Evolutionary conservation across 23 red algal genomes (phyloP).

Genomic region (Gracilaria vermiculophylla): DNA sequence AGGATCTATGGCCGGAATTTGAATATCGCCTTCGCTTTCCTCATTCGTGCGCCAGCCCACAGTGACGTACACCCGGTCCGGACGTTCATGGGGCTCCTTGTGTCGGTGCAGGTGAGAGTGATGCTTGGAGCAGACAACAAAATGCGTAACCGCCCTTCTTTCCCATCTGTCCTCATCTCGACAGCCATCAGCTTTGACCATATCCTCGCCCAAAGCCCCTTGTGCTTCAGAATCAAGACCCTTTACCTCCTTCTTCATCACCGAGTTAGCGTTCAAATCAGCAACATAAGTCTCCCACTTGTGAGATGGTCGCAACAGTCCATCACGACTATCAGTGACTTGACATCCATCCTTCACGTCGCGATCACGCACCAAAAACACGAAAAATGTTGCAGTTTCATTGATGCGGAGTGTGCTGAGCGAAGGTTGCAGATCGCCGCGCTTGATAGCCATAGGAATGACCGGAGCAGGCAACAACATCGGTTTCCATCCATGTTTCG

Average conservation of each 20-base stretch:
- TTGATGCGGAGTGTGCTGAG: conserved; percentile 34
- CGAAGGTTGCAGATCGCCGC: conserved; percentile 7
- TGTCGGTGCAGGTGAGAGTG: neutral
- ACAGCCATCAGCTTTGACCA: neutral
- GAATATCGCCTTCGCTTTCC: conserved; percentile 14
- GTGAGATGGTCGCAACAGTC: neutral
- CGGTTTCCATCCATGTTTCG: conserved; percentile 40
- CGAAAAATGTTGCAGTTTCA: conserved; percentile 68
- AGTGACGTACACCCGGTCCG: conserved; percentile 29
- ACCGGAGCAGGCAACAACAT: conserved; percentile 11
- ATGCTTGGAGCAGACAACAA: conserved; percentile 38
- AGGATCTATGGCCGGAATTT: conserved; percentile 56
- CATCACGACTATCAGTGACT: neutral
- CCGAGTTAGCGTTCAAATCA: neutral
- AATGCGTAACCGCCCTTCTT: conserved; percentile 20
- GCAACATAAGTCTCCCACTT: neutral
- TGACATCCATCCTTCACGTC: neutral
- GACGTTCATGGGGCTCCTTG: neutral
- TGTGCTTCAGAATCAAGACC: neutral
- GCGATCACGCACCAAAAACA: conserved; percentile 42
- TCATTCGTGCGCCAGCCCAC: conserved; percentile 30
- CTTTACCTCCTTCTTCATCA: neutral
- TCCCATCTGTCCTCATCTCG: conserved; percentile 10
- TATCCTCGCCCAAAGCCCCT: neutral
- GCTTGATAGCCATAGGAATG: neutral